These are phyloP conservation scores for Podosphaera xanthii DNA, from an alignment of 2,329 filamentous ascomycete genomes.

Conservation along the genomic window DNA sequence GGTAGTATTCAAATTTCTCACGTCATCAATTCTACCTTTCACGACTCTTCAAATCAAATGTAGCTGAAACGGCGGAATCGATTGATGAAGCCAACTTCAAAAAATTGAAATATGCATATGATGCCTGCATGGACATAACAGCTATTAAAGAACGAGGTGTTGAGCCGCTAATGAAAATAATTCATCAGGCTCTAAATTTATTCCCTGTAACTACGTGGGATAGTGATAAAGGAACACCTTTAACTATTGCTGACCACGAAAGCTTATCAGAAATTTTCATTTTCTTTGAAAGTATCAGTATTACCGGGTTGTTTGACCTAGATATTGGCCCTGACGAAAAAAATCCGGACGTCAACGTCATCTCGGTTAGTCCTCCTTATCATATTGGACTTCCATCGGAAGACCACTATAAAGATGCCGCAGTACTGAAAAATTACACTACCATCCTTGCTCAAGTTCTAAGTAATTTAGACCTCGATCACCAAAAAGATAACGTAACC, in stretches of 20 bases:
- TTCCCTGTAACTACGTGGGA: slow-evolving; percentile 18
- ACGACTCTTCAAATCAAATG: neutral
- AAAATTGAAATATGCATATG: slow-evolving; percentile 40
- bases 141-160: slow-evolving; percentile 30
- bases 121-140: slow-evolving; percentile 41
- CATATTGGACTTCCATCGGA: slow-evolving; percentile 36
- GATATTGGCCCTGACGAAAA: slow-evolving; percentile 17
- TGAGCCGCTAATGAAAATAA: slow-evolving; percentile 29
- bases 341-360: slow-evolving; percentile 28
- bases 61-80: slow-evolving; percentile 17
- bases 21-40: slow-evolving; percentile 17
- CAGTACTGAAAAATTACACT: slow-evolving; percentile 28
- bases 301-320: slow-evolving; percentile 17
- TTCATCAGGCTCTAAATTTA: slow-evolving; percentile 26
- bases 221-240: slow-evolving; percentile 1
- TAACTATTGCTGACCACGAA: slow-evolving; percentile 13
- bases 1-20: slow-evolving; percentile 27
- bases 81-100: slow-evolving; percentile 39
- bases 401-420: slow-evolving; percentile 33
- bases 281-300: slow-evolving; percentile 23
- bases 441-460: slow-evolving; percentile 17
- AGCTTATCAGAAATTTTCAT: slow-evolving; percentile 23
- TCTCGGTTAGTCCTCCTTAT: slow-evolving; percentile 22
- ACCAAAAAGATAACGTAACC: slow-evolving; percentile 6
- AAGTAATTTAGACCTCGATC: slow-evolving; percentile 8